Percentiles rank a stretch among this genome's conserved stretches.
Evolutionary conservation across 2,329 filamentous ascomycete genomes (phyloP).

Genomic region (Trichoderma citrinoviride): DNA sequence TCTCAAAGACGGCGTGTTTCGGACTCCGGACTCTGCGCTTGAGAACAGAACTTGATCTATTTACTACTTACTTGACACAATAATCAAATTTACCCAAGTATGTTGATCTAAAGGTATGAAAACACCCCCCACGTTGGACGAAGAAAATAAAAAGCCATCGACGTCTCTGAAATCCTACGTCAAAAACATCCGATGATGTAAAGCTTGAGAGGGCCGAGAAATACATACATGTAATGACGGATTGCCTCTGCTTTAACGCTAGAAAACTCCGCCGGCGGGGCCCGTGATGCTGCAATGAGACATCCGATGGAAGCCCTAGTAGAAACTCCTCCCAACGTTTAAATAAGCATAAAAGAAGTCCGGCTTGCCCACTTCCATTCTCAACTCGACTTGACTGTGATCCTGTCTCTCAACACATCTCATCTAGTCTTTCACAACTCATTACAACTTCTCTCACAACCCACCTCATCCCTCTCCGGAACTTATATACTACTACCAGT

Average conservation of each 20-base stretch:
- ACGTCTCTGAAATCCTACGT: background rate
- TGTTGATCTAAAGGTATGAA: background rate
- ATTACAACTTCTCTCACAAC: background rate
- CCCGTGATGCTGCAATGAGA: background rate
- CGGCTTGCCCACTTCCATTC: too few relatives aligned
- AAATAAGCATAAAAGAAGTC: too few relatives aligned
- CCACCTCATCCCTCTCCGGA: background rate
- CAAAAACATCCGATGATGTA: background rate
- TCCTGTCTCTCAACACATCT: too few relatives aligned
- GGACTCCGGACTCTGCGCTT: background rate
- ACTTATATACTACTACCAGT: too few relatives aligned
- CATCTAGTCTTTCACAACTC: too few relatives aligned
- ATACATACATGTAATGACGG: background rate
- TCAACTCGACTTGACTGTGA: too few relatives aligned
- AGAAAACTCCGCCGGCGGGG: slow-evolving; percentile 13
- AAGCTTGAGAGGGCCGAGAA: background rate
- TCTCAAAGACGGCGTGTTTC: background rate
- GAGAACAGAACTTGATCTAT: too few relatives aligned
- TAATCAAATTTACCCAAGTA: background rate
- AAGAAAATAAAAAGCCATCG: background rate
- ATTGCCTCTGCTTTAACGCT: background rate
- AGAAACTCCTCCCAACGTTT: too few relatives aligned
- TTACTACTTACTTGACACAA: too few relatives aligned
- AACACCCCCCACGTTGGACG: background rate
- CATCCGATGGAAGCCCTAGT: background rate